Base-by-base conservation (phyloP, 768 basidiomycete species). In the Suillus alpinus region DNA sequence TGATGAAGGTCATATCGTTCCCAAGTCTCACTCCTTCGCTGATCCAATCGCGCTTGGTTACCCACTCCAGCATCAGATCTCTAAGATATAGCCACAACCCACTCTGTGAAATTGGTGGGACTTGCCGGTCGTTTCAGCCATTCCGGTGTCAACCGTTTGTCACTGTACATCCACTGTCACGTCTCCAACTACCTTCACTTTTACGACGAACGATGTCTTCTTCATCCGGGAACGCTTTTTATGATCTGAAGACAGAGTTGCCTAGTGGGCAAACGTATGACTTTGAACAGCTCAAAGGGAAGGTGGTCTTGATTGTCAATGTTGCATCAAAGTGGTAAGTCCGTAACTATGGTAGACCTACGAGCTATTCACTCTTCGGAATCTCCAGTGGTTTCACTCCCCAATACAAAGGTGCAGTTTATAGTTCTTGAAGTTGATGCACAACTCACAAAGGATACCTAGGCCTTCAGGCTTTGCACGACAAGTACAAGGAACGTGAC, bases 381-480 rank as follows among this genome's bases (percentile, higher is more conserved):
- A 46, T 32, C 23, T 18, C 47, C 60, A 92, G 91, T 67, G 91
- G 91, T n/a, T 92, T 92, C 70, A 92, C 91, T 10, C 86, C 89
- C 6, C 90, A 92, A 69, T 91, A 91, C 74, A 85, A 80, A 71
- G 89, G 87, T 83, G 59, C 47, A 68, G n/a, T 26, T 6, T 39
- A 29, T 36, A 16, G 13, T 62, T 36, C 6, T 58, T 32, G 9
- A 32, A 31, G 20, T 53, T 26, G 23, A 37, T 18, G 26, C 32
- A 49, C 40, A 9, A 29, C 37, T 12, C 31, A 20, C 37, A 51
- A 59, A 20, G 26, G 34, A 18, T 34, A 59, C 29, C 56, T 67
- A 82, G 94, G 92, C 50, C 84, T 98, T 26, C 91, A 98, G 74
- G 75, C 76, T 18, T 78, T 95, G 18, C 84, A 95, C 73, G 83